These are phyloP conservation scores for Colletotrichum nymphaeae DNA, from an alignment of 2,329 filamentous ascomycete genomes.

Conservation along the genomic window DNA sequence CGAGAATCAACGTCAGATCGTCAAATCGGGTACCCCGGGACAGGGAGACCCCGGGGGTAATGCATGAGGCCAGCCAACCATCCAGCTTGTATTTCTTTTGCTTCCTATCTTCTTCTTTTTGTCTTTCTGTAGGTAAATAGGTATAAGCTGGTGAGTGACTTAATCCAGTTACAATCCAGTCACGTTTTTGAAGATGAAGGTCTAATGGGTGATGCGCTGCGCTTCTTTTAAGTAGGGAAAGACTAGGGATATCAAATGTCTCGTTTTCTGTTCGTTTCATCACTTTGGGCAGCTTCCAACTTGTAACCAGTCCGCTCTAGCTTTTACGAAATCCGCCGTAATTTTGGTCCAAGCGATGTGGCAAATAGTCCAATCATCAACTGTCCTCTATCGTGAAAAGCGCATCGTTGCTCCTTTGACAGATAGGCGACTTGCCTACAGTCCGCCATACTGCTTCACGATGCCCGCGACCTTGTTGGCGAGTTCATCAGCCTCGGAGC, in stretches of 20 bases:
- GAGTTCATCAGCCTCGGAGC: conserved; percentile 90
- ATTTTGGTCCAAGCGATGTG: background rate
- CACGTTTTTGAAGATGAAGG: background rate
- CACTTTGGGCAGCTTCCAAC: background rate
- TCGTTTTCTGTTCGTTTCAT: conserved; percentile 6
- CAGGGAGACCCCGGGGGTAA: background rate
- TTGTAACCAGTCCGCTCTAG: conserved; percentile 11
- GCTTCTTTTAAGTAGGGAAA: background rate
- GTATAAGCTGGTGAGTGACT: background rate
- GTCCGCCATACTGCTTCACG: conserved; percentile 69
- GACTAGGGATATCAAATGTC: conserved; percentile 11
- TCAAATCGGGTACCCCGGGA: background rate
- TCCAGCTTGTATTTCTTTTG: background rate
- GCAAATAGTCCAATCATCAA: background rate
- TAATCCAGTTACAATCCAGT: background rate
- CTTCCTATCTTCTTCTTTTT: background rate
- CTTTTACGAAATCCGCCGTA: conserved; percentile 4
- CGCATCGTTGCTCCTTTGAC: background rate
- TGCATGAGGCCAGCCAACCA: background rate
- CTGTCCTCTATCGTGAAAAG: background rate
- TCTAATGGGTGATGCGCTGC: background rate
- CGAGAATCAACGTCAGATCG: background rate
- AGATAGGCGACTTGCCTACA: conserved; percentile 13
- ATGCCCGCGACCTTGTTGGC: conserved; percentile 84
- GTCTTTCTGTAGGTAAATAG: background rate